These are phyloP conservation scores for Gilbertella persicaria DNA, from an alignment of 371 early-diverging fungal genomes.

Conservation along the genomic window DNA sequence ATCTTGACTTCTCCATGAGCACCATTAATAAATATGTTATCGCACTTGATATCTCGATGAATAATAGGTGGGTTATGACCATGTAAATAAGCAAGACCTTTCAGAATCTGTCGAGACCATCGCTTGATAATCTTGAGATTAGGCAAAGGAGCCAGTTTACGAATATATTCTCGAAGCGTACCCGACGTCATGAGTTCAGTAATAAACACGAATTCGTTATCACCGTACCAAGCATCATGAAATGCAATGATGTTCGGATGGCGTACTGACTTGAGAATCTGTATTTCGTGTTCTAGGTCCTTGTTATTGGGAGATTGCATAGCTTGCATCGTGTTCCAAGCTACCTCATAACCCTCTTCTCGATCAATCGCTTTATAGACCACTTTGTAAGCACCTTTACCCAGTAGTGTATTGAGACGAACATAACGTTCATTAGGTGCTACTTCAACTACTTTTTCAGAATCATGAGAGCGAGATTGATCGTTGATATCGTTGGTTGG, in stretches of 20 bases:
- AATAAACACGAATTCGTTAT: constrained; percentile 81
- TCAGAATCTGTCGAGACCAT: constrained; percentile 84
- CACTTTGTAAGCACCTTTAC: constrained; percentile 85
- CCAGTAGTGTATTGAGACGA: constrained; percentile 58
- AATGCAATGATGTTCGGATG: constrained; percentile 90
- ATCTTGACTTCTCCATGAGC: constrained; percentile 91
- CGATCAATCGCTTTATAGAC: constrained; percentile 92
- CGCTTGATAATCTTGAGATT: constrained; percentile 76
- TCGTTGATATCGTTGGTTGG: constrained; percentile 32
- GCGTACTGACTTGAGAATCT: constrained; percentile 78
- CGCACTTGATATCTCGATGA: constrained; percentile 87
- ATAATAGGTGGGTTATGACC: constrained; percentile 86
- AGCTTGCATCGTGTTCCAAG: constrained; percentile 83
- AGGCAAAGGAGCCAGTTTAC: constrained; percentile 61
- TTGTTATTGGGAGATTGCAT: constrained; percentile 53
- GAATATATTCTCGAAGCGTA: constrained; percentile 73
- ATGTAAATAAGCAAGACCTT: constrained; percentile 86
- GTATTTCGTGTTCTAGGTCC: constrained; percentile 78
- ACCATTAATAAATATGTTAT: constrained; percentile 94
- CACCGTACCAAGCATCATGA: constrained; percentile 78
- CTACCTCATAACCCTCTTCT: constrained; percentile 92
- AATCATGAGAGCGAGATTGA: constrained; percentile 49
- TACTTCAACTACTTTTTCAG: constrained; percentile 69
- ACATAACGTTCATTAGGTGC: constrained; percentile 75
- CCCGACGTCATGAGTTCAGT: constrained; percentile 96